A percentile compares a stretch with the other conserved stretches of the same genome.
Conservation (phyloP, 495 filamentous ascomycete species). For the Trichoderma orchidacearum region DNA sequence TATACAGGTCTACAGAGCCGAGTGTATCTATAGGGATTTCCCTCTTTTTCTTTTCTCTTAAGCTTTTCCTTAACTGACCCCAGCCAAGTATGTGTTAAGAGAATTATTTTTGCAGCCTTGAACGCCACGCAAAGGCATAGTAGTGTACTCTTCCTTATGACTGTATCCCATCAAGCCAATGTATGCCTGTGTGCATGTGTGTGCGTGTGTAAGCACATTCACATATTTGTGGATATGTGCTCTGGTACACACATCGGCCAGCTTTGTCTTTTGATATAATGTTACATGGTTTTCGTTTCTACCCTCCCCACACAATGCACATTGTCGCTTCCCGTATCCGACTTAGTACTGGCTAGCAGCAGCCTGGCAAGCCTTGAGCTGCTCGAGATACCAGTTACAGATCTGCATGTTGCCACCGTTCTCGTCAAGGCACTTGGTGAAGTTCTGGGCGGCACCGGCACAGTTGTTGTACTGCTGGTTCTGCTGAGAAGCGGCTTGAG, state of each 20-base stretch:
- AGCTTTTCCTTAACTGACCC: background rate
- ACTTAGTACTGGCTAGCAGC: constrained; percentile 75
- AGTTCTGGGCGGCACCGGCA: constrained; percentile 63
- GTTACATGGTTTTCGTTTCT: too few relatives aligned
- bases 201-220: too few relatives aligned
- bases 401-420: constrained; percentile 87
- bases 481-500: constrained; percentile 23
- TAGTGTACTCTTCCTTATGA: too few relatives aligned
- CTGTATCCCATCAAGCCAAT: too few relatives aligned
- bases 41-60: too few relatives aligned
- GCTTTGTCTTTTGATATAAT: too few relatives aligned
- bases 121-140: background rate
- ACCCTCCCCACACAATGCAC: too few relatives aligned
- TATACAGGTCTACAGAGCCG: background rate
- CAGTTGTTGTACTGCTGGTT: constrained; percentile 42
- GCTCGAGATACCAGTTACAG: constrained; percentile 95
- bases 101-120: background rate
- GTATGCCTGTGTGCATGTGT: too few relatives aligned
- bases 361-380: constrained; percentile 92
- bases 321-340: background rate
- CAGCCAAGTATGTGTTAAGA: too few relatives aligned
- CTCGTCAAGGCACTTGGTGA: constrained; percentile 92
- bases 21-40: background rate
- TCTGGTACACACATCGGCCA: too few relatives aligned
- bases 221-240: too few relatives aligned